Evolutionary conservation across 2,329 filamentous ascomycete genomes (phyloP).

Genomic region (Fusarium sp.): DNA sequence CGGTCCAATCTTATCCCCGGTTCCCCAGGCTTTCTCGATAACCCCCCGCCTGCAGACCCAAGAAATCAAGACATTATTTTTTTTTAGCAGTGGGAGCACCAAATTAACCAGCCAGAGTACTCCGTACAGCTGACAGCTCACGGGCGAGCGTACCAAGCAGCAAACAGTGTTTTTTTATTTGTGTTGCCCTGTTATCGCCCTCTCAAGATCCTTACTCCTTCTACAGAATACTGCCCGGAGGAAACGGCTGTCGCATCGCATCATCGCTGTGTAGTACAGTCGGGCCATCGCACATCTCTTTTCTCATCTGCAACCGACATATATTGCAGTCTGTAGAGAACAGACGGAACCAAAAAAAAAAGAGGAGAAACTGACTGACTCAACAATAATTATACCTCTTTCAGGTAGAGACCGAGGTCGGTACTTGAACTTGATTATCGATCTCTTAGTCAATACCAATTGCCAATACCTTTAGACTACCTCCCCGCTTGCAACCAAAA

Average conservation of each 20-base stretch:
- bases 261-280: constrained; percentile 19
- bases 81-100: constrained; percentile 21
- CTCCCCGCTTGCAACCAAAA: constrained; percentile 44
- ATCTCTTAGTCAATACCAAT: constrained; percentile 42
- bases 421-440: constrained; percentile 37
- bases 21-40: constrained; percentile 41
- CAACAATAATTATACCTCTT: constrained; percentile 8
- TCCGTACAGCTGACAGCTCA: constrained; percentile 36
- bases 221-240: neutral
- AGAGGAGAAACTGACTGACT: constrained; percentile 21
- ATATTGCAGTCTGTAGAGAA: neutral
- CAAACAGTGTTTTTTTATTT: constrained; percentile 21
- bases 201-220: neutral
- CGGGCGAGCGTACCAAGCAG: constrained; percentile 35
- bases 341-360: neutral
- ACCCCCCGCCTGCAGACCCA: constrained; percentile 28
- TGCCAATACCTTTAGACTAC: constrained; percentile 15
- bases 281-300: constrained; percentile 8
- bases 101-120: constrained; percentile 8
- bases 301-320: neutral
- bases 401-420: constrained; percentile 24
- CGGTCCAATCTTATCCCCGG: constrained; percentile 42
- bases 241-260: constrained; percentile 9
- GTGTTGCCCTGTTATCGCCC: constrained; percentile 35
- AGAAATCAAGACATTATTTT: constrained; percentile 30